These are phyloP conservation scores for Sarocladium kiliense DNA, from an alignment of 2,329 filamentous ascomycete genomes.

Conservation along the genomic window DNA sequence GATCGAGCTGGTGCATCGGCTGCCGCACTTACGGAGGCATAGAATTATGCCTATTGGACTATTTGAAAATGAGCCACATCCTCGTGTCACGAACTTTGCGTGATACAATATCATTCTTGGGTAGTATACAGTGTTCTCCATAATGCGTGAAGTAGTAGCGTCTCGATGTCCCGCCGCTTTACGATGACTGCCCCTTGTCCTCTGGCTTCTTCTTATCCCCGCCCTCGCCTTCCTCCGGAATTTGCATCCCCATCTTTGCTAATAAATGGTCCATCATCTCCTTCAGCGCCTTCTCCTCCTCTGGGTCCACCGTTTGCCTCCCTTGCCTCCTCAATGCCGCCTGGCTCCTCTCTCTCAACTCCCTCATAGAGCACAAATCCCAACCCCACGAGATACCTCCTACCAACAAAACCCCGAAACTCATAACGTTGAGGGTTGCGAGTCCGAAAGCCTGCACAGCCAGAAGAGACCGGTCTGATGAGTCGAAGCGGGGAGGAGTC, in stretches of 20 bases:
- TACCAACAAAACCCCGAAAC: conserved; percentile 66
- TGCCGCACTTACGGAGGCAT: too few relatives aligned
- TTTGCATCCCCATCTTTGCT: conserved; percentile 38
- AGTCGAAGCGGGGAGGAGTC: conserved; percentile 19
- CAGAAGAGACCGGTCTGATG: conserved; percentile 45
- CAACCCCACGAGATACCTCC: conserved; percentile 74
- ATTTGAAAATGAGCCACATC: too few relatives aligned
- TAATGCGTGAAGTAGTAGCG: too few relatives aligned
- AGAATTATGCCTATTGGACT: too few relatives aligned
- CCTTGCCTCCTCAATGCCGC: conserved; percentile 31
- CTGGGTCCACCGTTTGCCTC: conserved; percentile 23
- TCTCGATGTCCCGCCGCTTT: too few relatives aligned
- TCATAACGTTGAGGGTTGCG: conserved; percentile 80
- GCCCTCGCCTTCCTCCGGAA: conserved; percentile 15
- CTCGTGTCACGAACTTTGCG: too few relatives aligned
- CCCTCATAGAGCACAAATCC: conserved; percentile 66
- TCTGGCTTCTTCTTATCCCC: not conserved
- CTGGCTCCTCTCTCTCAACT: conserved; percentile 52
- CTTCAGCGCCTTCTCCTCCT: conserved; percentile 56
- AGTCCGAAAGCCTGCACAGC: conserved; percentile 79
- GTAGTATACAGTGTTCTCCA: too few relatives aligned
- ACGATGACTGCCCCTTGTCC: not conserved
- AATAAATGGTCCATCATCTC: conserved; percentile 57
- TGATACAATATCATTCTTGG: too few relatives aligned
- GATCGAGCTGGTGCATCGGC: too few relatives aligned